phyloP scores from a whole-genome alignment of 2,329 filamentous ascomycete species.

The Pseudocercospora macadamiae region DNA sequence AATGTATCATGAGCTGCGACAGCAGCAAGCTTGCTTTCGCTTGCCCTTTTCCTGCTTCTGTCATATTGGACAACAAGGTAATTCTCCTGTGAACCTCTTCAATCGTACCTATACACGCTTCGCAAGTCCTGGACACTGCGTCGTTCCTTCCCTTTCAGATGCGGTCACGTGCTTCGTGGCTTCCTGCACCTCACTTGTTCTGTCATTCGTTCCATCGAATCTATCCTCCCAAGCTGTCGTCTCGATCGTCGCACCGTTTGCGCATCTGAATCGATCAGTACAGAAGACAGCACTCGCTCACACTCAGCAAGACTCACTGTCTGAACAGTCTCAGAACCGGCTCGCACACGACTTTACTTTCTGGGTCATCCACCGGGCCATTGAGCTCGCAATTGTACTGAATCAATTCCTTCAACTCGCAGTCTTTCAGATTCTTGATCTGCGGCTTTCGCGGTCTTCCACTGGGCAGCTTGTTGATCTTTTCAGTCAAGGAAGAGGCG shows the following conservation, averaged over 20 bases:
- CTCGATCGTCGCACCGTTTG: conserved; percentile 61
- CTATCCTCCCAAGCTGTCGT: conserved; percentile 63
- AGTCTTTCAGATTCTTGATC: conserved; percentile 54
- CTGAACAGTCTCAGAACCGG: conserved; percentile 63
- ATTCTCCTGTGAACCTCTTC: no score
- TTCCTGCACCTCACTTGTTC: conserved; percentile 14
- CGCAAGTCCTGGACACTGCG: no score
- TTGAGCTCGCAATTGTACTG: conserved; percentile 65
- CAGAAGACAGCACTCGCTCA: not conserved
- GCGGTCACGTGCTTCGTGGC: conserved; percentile 7
- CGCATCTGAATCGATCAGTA: conserved; percentile 45
- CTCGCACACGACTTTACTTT: conserved; percentile 54
- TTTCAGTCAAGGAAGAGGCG: conserved; percentile 53
- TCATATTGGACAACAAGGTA: no score
- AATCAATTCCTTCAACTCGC: conserved; percentile 61
- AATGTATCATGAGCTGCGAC: not conserved
- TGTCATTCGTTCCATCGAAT: conserved; percentile 27
- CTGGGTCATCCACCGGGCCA: conserved; percentile 44
- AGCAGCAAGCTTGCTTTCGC: not conserved
- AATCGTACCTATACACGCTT: no score
- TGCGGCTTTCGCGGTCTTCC: conserved; percentile 58
- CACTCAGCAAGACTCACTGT: conserved; percentile 49
- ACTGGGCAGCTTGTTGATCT: conserved; percentile 55
- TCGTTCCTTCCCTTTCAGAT: not conserved
- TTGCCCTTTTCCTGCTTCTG: not conserved